A percentile compares a stretch with the other conserved stretches of the same genome.
phyloP scores from a whole-genome alignment of 345 rosid species.

The Euphorbia pulcherrima region DNA sequence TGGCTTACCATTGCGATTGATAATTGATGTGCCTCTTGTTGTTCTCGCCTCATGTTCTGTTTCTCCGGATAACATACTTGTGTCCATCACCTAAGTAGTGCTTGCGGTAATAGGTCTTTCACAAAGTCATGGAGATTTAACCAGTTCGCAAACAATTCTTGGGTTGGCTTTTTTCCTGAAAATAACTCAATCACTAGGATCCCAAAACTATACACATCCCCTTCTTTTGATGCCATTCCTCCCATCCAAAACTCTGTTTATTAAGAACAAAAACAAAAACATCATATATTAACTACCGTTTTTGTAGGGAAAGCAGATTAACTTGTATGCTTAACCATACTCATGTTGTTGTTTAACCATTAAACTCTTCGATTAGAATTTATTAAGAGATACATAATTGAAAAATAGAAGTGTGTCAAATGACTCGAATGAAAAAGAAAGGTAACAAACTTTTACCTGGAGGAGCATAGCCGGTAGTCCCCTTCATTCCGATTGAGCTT shows the following conservation, averaged over 20 bases:
- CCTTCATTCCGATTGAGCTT: too few species aligned
- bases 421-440: too few species aligned
- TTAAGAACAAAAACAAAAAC: too few species aligned
- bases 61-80: background rate
- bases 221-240: background rate
- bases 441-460: background rate
- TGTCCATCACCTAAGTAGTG: background rate
- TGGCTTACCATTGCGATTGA: too few species aligned
- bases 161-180: background rate
- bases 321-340: too few species aligned
- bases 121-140: constrained; percentile 7
- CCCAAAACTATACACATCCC: background rate
- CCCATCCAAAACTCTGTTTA: background rate
- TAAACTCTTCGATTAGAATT: too few species aligned
- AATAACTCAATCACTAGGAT: background rate
- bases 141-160: constrained; percentile 2
- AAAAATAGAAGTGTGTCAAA: too few species aligned
- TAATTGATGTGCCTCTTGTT: too few species aligned
- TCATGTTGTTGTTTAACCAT: too few species aligned
- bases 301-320: too few species aligned
- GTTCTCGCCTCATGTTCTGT: background rate
- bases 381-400: too few species aligned
- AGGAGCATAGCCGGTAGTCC: background rate
- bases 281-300: too few species aligned
- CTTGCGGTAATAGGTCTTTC: background rate